These are phyloP conservation scores for Arabidopsis hybrid DNA, from an alignment of 441 rosid species.

Conservation along the genomic window DNA sequence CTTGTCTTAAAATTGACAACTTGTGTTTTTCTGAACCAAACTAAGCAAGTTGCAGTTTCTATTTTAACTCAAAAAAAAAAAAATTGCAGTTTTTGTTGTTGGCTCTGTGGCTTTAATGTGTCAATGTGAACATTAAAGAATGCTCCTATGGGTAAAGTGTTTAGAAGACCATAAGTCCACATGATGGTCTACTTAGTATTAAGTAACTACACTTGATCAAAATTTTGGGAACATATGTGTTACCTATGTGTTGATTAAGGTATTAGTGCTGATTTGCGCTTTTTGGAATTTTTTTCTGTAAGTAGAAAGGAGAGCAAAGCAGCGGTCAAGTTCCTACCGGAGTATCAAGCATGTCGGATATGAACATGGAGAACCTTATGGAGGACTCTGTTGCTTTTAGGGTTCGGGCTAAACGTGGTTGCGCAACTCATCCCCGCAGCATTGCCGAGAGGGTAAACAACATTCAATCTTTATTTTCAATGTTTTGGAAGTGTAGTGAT, in stretches of 20 bases:
- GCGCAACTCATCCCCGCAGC: constrained; percentile 94
- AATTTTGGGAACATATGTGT: constrained; percentile 1
- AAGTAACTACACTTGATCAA: not conserved
- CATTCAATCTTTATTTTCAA: not conserved
- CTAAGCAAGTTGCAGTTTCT: constrained; percentile 35
- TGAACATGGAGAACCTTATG: constrained; percentile 70
- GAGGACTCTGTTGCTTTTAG: constrained; percentile 78
- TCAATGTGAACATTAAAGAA: constrained; percentile 12
- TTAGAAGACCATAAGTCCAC: not conserved
- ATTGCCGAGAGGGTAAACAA: constrained; percentile 77
- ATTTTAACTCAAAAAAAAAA: not conserved
- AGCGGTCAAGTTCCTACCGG: constrained; percentile 47
- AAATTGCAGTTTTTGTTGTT: not conserved
- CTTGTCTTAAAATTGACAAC: constrained; percentile 40
- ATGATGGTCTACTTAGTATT: not conserved
- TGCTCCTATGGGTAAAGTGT: not conserved
- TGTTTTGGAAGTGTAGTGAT: not conserved
- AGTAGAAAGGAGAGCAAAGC: constrained; percentile 67
- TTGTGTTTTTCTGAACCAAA: constrained; percentile 42
- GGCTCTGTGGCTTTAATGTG: constrained; percentile 16
- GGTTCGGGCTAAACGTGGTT: constrained; percentile 86
- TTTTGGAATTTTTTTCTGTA: constrained; percentile 7
- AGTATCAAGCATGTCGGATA: constrained; percentile 52
- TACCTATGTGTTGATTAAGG: constrained; percentile 15
- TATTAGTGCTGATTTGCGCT: constrained; percentile 13